Evolutionary conservation across 805 yeast genomes (phyloP).

Genomic region (Sungouiozyma ichnusensis): DNA sequence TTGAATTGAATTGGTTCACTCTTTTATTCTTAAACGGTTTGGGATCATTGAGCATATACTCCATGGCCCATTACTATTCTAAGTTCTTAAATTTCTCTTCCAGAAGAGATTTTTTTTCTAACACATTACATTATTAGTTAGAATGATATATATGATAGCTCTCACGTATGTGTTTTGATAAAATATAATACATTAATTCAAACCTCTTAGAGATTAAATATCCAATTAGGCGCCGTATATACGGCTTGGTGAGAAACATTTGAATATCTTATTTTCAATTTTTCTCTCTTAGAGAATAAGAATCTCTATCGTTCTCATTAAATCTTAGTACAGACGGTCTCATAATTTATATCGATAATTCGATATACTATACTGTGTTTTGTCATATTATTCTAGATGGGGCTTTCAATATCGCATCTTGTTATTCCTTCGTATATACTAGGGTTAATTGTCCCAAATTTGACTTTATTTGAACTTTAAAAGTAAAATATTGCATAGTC

Average conservation of each 20-base stretch:
- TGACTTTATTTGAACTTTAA: constrained; percentile 83
- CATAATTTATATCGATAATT: too few relatives aligned
- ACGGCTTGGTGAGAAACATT: constrained; percentile 98
- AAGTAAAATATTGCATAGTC: constrained; percentile 73
- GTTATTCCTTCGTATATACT: constrained; percentile 97
- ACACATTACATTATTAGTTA: too few relatives aligned
- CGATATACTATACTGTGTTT: constrained; percentile 90
- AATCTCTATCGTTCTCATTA: too few relatives aligned
- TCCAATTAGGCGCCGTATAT: constrained; percentile 86
- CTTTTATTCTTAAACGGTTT: neutral
- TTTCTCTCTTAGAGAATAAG: too few relatives aligned
- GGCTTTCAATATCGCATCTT: constrained; percentile 75
- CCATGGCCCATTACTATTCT: too few relatives aligned
- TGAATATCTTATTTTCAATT: too few relatives aligned
- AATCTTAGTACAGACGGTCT: too few relatives aligned
- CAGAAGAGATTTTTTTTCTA: neutral
- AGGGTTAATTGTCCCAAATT: constrained; percentile 90
- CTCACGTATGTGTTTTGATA: neutral
- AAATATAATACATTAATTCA: neutral
- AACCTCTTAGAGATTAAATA: constrained; percentile 51
- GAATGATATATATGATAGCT: neutral
- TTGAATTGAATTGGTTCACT: neutral
- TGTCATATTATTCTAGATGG: constrained; percentile 87
- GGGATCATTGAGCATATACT: neutral
- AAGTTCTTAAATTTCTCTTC: neutral